These are phyloP conservation scores for Phytophthora europaea DNA, from an alignment of 352 stramenopile species.

Conservation along the genomic window DNA sequence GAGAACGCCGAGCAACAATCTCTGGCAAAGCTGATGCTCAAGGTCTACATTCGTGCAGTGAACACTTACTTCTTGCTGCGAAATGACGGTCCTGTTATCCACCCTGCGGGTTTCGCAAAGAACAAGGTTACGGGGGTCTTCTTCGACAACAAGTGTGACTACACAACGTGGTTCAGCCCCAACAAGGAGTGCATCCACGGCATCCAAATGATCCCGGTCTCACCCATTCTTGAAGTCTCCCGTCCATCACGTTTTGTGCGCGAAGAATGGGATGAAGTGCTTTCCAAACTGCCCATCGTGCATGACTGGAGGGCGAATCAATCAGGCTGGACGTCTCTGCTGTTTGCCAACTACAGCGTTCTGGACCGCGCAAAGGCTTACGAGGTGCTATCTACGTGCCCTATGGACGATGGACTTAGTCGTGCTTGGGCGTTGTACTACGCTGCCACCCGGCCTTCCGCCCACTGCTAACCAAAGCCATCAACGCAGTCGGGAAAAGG, in stretches of 20 bases:
- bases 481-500: not conserved
- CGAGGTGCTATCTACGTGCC: constrained; percentile 48
- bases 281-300: constrained; percentile 61
- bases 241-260: constrained; percentile 53
- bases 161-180: constrained; percentile 79
- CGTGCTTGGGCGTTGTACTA: constrained; percentile 76
- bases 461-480: constrained; percentile 25
- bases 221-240: constrained; percentile 57
- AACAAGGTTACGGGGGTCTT: constrained; percentile 83
- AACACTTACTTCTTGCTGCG: constrained; percentile 77
- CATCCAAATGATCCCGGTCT: constrained; percentile 82
- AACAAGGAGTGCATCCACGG: constrained; percentile 83
- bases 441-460: constrained; percentile 49
- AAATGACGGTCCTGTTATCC: constrained; percentile 48
- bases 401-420: constrained; percentile 80
- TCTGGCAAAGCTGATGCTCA: constrained; percentile 68
- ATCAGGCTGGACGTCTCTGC: constrained; percentile 66
- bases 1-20: constrained; percentile 48
- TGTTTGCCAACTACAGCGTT: constrained; percentile 70
- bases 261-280: constrained; percentile 74
- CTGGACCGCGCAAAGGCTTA: constrained; percentile 50
- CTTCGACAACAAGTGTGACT: constrained; percentile 85
- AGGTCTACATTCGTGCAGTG: constrained; percentile 63
- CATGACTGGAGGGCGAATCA: constrained; percentile 58
- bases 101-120: constrained; percentile 59